Percentiles rank a stretch among this genome's conserved stretches.
Conservation (phyloP, 2,329 filamentous ascomycete species). For the Myriosclerotinia duriaeana region DNA sequence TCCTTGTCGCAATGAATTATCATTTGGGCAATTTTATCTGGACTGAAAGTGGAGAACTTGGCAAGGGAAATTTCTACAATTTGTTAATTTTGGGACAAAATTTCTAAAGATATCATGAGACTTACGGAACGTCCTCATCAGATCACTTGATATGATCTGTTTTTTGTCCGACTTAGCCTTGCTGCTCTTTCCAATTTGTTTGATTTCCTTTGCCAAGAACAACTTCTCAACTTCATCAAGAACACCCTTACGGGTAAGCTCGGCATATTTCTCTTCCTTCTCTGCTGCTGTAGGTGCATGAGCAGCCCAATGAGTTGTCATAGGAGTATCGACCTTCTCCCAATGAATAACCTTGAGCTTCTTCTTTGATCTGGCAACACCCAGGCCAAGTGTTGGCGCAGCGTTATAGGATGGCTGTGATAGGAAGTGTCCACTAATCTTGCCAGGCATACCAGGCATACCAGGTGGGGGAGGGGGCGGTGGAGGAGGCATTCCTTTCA, state of each 20-base stretch:
- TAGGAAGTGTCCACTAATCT: conserved; percentile 75
- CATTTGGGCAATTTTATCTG: conserved; percentile 85
- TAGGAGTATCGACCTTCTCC: conserved; percentile 94
- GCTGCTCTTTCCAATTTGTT: conserved; percentile 69
- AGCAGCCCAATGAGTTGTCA: conserved; percentile 88
- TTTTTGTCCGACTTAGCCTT: conserved; percentile 89
- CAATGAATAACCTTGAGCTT: conserved; percentile 99
- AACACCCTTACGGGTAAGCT: conserved; percentile 90
- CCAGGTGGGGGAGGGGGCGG: conserved; percentile 52
- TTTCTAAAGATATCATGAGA: conserved; percentile 24
- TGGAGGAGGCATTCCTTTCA: conserved; percentile 44
- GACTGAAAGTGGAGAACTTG: conserved; percentile 82
- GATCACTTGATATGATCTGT: conserved; percentile 87
- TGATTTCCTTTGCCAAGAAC: conserved; percentile 96
- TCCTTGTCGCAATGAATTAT: conserved; percentile 93
- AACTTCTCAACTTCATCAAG: conserved; percentile 96
- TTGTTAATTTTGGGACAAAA: conserved; percentile 27
- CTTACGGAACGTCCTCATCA: conserved; percentile 81
- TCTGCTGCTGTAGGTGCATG: conserved; percentile 83
- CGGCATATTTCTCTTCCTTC: conserved; percentile 92
- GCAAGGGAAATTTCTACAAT: conserved; percentile 76
- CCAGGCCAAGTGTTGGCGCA: conserved; percentile 63
- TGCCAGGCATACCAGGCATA: conserved; percentile 61
- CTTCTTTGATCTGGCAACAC: conserved; percentile 90
- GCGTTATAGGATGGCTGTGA: conserved; percentile 55